These are phyloP conservation scores for Citrus australasica DNA, from an alignment of 345 rosid species.

Conservation along the genomic window DNA sequence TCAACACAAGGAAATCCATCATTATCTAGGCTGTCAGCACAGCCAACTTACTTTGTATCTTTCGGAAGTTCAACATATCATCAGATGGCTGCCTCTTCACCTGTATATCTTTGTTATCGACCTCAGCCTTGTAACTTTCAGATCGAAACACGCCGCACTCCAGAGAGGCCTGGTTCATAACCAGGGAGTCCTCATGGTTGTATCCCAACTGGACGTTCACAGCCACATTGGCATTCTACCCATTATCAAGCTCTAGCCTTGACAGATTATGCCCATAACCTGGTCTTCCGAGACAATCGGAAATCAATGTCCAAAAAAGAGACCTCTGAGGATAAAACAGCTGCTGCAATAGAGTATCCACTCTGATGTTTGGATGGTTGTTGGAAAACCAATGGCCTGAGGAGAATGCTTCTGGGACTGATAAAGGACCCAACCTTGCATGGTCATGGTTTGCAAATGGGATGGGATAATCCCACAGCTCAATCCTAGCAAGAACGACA, in stretches of 20 bases:
- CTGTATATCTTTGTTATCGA: constrained; percentile 58
- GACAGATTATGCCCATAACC: constrained; percentile 37
- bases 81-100: constrained; percentile 61
- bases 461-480: constrained; percentile 85
- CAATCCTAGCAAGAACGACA: constrained; percentile 77
- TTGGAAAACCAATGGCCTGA: constrained; percentile 87
- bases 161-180: constrained; percentile 85
- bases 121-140: constrained; percentile 91
- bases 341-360: neutral
- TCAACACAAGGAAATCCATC: constrained; percentile 89
- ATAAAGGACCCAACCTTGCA: constrained; percentile 84
- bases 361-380: constrained; percentile 46
- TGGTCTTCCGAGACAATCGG: constrained; percentile 68
- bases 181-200: constrained; percentile 93
- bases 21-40: constrained; percentile 86
- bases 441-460: constrained; percentile 92
- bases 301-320: constrained; percentile 65
- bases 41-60: constrained; percentile 63
- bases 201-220: constrained; percentile 85
- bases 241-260: constrained; percentile 64
- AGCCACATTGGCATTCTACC: constrained; percentile 75
- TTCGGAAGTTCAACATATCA: constrained; percentile 62
- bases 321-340: constrained; percentile 86
- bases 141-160: constrained; percentile 93
- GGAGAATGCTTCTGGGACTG: constrained; percentile 88